These are phyloP conservation scores for Tarenaya hassleriana DNA, from an alignment of 345 rosid species.

Conservation along the genomic window DNA sequence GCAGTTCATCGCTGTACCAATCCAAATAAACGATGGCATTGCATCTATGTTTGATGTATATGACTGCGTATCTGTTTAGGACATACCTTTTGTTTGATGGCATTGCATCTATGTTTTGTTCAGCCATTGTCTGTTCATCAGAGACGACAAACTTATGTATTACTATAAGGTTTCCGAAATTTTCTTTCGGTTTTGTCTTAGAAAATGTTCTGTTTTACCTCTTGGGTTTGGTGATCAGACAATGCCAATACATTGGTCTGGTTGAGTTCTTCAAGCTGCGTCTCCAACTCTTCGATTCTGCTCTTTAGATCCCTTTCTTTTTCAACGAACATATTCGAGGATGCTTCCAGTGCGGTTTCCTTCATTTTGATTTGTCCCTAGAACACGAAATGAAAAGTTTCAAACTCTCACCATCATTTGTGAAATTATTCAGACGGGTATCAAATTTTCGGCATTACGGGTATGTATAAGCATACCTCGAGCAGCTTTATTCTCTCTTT, in stretches of 20 bases:
- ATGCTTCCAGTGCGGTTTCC: conserved; percentile 54
- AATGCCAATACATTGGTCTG: conserved; percentile 26
- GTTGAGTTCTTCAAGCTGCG: conserved; percentile 42
- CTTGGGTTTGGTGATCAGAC: conserved; percentile 14
- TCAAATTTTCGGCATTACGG: not conserved
- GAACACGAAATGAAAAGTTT: conserved; percentile 17
- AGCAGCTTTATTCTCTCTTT: conserved; percentile 53
- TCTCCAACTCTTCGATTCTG: conserved; percentile 52
- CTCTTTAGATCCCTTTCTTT: conserved; percentile 51
- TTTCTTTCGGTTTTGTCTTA: too few species aligned
- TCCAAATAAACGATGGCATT: too few species aligned
- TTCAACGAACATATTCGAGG: conserved; percentile 42
- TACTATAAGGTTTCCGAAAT: too few species aligned
- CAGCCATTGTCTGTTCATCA: not conserved
- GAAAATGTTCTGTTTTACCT: conserved; percentile 32
- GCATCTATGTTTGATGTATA: too few species aligned
- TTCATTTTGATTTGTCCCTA: conserved; percentile 61
- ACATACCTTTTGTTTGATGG: conserved; percentile 28
- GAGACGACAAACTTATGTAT: too few species aligned
- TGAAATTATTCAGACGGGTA: not conserved
- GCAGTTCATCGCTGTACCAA: too few species aligned
- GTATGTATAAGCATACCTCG: conserved; percentile 42
- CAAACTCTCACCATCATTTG: not conserved
- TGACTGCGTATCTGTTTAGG: not conserved
- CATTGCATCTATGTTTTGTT: conserved; percentile 20